Percentiles rank a stretch among this genome's conserved stretches.
These are phyloP conservation scores for Arachnomyces sp. DNA, from an alignment of 2,329 filamentous ascomycete species.

Conservation along the genomic window DNA sequence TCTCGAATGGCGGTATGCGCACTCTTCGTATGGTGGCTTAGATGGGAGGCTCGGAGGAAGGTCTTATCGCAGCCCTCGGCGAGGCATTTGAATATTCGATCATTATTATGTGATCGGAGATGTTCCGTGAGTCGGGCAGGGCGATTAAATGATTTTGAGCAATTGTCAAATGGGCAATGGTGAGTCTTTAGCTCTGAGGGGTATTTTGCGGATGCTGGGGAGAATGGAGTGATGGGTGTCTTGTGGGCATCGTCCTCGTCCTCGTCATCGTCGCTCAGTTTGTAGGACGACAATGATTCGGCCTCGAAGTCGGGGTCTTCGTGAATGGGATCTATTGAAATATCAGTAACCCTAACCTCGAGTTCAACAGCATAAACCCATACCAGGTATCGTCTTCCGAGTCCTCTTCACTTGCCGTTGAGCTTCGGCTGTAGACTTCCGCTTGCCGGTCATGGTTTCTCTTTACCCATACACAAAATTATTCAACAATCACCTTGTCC, in stretches of 20 bases:
- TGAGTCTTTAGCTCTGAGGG: conserved; percentile 70
- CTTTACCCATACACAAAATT: too few relatives aligned
- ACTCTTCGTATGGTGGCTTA: conserved; percentile 76
- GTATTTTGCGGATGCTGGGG: conserved; percentile 36
- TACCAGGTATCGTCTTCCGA: conserved; percentile 19
- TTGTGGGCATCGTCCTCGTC: conserved; percentile 25
- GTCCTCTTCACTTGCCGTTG: conserved; percentile 23
- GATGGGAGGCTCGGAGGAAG: conserved; percentile 78
- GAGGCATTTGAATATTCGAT: conserved; percentile 67
- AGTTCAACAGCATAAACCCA: conserved; percentile 27
- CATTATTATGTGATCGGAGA: conserved; percentile 74
- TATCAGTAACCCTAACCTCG: conserved; percentile 38
- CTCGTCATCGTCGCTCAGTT: conserved; percentile 21
- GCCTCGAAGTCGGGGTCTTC: conserved; percentile 27
- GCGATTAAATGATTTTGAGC: conserved; percentile 77
- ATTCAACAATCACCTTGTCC: too few relatives aligned
- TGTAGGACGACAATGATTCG: conserved; percentile 23
- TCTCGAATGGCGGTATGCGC: conserved; percentile 64
- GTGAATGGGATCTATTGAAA: conserved; percentile 24
- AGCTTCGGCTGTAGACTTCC: conserved; percentile 24
- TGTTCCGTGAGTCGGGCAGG: conserved; percentile 74
- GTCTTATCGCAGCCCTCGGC: conserved; percentile 67
- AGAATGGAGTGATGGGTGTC: conserved; percentile 45
- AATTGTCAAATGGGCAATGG: conserved; percentile 63
- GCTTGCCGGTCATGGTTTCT: conserved; percentile 27